Percentiles rank a stretch among this genome's conserved stretches.
phyloP scores from a whole-genome alignment of 352 stramenopile genomes.

The Thalassiosira mediterranea region DNA sequence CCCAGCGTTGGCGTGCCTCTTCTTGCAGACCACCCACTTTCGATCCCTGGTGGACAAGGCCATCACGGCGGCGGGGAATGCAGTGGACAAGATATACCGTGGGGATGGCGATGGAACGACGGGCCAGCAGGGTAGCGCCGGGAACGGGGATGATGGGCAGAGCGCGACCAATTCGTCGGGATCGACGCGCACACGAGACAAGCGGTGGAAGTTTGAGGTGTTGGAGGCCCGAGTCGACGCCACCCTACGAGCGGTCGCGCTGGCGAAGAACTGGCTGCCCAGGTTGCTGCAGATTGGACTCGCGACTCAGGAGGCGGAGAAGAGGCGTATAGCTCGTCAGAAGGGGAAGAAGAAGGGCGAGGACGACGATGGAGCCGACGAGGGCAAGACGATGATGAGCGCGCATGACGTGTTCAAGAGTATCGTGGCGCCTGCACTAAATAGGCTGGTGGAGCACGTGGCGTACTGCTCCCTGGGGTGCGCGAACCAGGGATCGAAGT shows the following conservation, averaged over 20 bases:
- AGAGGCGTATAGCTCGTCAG: conserved; percentile 60
- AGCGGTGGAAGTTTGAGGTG: conserved; percentile 83
- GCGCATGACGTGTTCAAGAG: conserved; percentile 72
- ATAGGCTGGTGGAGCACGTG: conserved; percentile 70
- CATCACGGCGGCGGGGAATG: conserved; percentile 61
- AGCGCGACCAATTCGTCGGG: too few species aligned
- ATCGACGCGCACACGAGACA: conserved; percentile 53
- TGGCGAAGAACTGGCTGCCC: conserved; percentile 76
- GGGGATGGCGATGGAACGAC: conserved; percentile 55
- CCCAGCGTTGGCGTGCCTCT: conserved; percentile 72
- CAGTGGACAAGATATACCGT: conserved; percentile 57
- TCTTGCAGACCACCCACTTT: conserved; percentile 80
- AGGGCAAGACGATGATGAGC: conserved; percentile 27
- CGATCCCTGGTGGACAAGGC: conserved; percentile 63
- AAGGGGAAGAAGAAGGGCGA: conserved; percentile 25
- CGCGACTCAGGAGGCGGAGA: conserved; percentile 77
- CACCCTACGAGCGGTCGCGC: conserved; percentile 65
- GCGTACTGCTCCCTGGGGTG: conserved; percentile 77
- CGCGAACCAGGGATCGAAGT: conserved; percentile 61
- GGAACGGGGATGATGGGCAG: too few species aligned
- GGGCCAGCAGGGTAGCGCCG: not conserved
- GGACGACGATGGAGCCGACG: conserved; percentile 17
- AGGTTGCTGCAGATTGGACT: conserved; percentile 72
- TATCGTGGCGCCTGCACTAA: conserved; percentile 64
- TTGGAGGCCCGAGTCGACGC: conserved; percentile 73